These are phyloP conservation scores for Castanopsis chinensis DNA, from an alignment of 306 rosid species.

Conservation along the genomic window DNA sequence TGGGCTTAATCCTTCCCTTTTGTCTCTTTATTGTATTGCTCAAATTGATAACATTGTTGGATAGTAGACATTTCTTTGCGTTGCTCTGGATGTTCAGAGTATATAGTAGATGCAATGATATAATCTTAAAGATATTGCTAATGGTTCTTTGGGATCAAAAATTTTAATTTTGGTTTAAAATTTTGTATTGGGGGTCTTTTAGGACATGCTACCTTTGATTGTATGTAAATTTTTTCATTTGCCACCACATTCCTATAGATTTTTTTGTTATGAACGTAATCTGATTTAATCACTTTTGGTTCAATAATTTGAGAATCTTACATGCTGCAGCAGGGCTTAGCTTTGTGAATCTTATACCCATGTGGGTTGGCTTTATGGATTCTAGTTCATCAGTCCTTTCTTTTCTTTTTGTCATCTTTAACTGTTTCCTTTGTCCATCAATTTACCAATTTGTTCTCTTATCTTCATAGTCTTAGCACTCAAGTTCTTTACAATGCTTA, in stretches of 20 bases:
- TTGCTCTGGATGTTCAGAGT: background rate
- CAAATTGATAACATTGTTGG: conserved; percentile 1
- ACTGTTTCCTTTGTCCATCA: background rate
- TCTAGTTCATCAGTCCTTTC: background rate
- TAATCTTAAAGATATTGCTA: background rate
- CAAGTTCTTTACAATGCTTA: background rate
- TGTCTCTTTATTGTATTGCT: background rate
- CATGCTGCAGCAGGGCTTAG: background rate
- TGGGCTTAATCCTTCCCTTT: no score
- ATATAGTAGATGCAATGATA: background rate
- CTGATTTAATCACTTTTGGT: background rate
- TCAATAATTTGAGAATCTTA: background rate
- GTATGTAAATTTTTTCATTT: background rate
- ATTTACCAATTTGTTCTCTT: background rate
- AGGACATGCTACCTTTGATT: background rate
- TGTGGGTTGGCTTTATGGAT: background rate
- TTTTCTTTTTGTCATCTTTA: background rate
- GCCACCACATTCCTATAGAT: background rate
- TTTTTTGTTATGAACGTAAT: background rate
- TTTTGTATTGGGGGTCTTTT: background rate
- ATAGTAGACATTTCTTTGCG: background rate
- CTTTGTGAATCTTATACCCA: background rate
- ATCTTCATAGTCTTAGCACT: background rate
- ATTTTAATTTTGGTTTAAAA: background rate
- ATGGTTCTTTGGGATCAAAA: background rate